Evolutionary conservation across 176 grass and related monocot genomes (phyloP).

Genomic region (Phoenix roebelenii): DNA sequence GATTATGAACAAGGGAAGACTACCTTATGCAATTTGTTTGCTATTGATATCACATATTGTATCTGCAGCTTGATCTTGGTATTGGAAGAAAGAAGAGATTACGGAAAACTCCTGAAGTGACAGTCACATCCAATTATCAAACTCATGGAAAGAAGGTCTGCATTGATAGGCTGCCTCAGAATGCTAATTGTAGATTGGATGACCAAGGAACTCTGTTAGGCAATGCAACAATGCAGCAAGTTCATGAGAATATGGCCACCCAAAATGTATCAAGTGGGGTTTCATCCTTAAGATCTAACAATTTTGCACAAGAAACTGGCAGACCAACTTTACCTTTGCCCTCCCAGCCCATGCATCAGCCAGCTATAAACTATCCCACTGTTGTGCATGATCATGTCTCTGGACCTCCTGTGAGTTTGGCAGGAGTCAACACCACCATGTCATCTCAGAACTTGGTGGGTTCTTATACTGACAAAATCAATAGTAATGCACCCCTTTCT

Average conservation of each 20-base stretch:
- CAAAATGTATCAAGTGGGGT: conserved; percentile 31
- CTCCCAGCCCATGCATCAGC: conserved; percentile 40
- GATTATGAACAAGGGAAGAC: conserved; percentile 13
- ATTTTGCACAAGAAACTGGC: conserved; percentile 48
- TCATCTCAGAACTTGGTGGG: conserved; percentile 47
- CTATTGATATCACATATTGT: conserved; percentile 18
- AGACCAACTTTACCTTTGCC: conserved; percentile 35
- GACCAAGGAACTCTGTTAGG: conserved; percentile 23
- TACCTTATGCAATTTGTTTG: not conserved
- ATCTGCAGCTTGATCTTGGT: conserved; percentile 77
- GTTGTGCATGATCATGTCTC: conserved; percentile 40
- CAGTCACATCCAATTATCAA: conserved; percentile 58
- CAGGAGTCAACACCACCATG: conserved; percentile 46
- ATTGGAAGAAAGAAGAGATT: conserved; percentile 75
- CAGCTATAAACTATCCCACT: conserved; percentile 41
- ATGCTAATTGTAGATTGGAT: conserved; percentile 27
- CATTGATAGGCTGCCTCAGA: conserved; percentile 56
- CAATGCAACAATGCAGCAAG: conserved; percentile 40
- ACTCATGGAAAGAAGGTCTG: conserved; percentile 77
- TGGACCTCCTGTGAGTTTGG: conserved; percentile 42
- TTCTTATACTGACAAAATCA: conserved; percentile 28
- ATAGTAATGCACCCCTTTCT: conserved; percentile 41
- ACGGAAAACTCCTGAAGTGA: conserved; percentile 54
- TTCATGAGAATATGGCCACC: conserved; percentile 26
- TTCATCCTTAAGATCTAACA: conserved; percentile 49